phyloP scores from a whole-genome alignment of 176 grass and related monocot species.

The Melocanna baccifera region DNA sequence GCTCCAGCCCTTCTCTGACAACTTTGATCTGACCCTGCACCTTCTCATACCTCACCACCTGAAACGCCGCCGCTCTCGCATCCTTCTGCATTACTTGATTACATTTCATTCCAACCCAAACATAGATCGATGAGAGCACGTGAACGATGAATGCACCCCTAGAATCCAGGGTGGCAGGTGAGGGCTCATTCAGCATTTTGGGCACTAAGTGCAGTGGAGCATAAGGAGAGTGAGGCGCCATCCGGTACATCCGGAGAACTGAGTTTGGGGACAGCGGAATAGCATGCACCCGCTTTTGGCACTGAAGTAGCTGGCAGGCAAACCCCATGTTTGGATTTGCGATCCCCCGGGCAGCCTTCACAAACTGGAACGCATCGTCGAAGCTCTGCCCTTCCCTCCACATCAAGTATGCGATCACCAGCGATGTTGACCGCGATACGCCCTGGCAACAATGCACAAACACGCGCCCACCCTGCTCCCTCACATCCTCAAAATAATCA shows the following conservation, averaged over 20 bases:
- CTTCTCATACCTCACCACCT: constrained; percentile 95
- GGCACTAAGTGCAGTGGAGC: constrained; percentile 88
- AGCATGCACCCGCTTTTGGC: constrained; percentile 93
- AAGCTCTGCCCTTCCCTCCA: constrained; percentile 99
- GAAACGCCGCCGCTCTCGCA: constrained; percentile 73
- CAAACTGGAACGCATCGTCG: constrained; percentile 84
- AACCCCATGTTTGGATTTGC: constrained; percentile 99
- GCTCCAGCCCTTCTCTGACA: constrained; percentile 80
- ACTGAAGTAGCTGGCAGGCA: constrained; percentile 93
- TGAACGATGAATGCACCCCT: constrained; percentile 93
- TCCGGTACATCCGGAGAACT: constrained; percentile 80
- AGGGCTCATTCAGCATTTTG: constrained; percentile 90
- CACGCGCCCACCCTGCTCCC: constrained; percentile 73
- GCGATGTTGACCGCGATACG: constrained; percentile 83
- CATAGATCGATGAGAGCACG: constrained; percentile 83
- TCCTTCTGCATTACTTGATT: constrained; percentile 90
- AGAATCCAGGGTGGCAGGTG: constrained; percentile 67
- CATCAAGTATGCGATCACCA: constrained; percentile 97
- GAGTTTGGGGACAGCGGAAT: constrained; percentile 90
- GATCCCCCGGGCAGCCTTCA: constrained; percentile 90
- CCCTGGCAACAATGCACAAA: constrained; percentile 98
- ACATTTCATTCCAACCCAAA: constrained; percentile 82
- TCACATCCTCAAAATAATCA: constrained; percentile 99
- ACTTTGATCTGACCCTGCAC: constrained; percentile 73
- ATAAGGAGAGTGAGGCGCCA: constrained; percentile 89